Evolutionary conservation across 208 protist genomes (phyloP).

Genomic region (Acanthamoeba triangularis): DNA sequence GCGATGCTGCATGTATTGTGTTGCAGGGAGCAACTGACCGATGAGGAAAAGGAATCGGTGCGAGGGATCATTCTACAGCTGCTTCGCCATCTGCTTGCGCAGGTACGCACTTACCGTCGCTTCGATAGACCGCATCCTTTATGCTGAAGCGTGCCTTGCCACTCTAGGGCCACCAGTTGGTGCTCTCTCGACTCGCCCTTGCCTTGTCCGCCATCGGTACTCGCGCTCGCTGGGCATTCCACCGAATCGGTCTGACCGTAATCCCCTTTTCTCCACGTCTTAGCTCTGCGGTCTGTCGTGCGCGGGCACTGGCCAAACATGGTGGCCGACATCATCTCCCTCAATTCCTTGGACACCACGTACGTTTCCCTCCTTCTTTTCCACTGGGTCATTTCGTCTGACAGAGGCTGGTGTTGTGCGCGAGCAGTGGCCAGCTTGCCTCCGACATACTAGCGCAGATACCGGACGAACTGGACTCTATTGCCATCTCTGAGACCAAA

Average conservation of each 20-base stretch:
- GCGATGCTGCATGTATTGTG: background rate
- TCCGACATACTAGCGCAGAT: constrained; percentile 58
- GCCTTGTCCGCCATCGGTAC: constrained; percentile 57
- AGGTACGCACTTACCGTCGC: background rate
- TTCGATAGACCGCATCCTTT: background rate
- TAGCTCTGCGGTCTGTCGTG: constrained; percentile 32
- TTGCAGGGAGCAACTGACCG: constrained; percentile 11
- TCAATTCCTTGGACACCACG: constrained; percentile 53
- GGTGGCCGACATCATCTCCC: constrained; percentile 38
- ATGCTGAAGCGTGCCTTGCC: background rate
- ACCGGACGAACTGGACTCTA: constrained; percentile 59
- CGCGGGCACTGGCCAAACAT: constrained; percentile 52
- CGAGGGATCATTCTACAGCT: background rate
- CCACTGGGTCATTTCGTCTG: background rate
- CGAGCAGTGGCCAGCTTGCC: background rate
- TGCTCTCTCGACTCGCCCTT: constrained; percentile 52
- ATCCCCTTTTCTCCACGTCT: background rate
- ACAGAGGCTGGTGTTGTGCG: background rate
- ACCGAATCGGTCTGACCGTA: too few relatives aligned
- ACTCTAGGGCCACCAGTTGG: background rate
- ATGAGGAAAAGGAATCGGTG: constrained; percentile 29
- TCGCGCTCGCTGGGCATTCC: too few relatives aligned
- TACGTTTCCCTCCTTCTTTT: background rate
- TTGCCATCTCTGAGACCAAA: constrained; percentile 45
- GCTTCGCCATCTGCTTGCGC: constrained; percentile 30